Percentiles rank a stretch among this genome's conserved stretches.
phyloP scores from a whole-genome alignment of 495 filamentous ascomycete genomes.

The Talaromyces ruber region DNA sequence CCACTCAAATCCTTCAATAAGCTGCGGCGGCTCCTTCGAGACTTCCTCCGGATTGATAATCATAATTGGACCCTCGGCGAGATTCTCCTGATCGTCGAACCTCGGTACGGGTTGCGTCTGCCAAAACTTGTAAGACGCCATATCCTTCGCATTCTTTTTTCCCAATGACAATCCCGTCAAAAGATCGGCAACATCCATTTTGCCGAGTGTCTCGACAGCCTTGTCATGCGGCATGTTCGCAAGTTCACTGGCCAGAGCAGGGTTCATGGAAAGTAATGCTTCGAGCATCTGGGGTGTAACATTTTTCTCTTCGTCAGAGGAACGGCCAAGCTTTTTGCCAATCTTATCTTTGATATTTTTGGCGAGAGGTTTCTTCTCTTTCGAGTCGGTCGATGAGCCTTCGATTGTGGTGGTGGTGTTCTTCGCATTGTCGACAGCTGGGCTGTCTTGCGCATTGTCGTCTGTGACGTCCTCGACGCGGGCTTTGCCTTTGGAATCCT shows the following conservation, averaged over 20 bases:
- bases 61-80: slow-evolving; percentile 55
- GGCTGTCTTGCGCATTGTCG: background rate
- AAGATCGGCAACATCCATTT: slow-evolving; percentile 67
- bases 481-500: slow-evolving; percentile 33
- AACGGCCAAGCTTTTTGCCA: slow-evolving; percentile 5
- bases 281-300: slow-evolving; percentile 35
- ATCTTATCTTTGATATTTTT: slow-evolving; percentile 17
- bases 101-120: slow-evolving; percentile 89
- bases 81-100: slow-evolving; percentile 49
- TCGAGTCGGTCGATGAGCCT: background rate
- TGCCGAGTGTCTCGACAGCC: slow-evolving; percentile 55
- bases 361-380: slow-evolving; percentile 18
- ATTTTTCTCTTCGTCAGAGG: slow-evolving; percentile 25
- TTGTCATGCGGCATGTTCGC: slow-evolving; percentile 34
- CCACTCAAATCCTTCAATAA: slow-evolving; percentile 84
- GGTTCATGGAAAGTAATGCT: slow-evolving; percentile 38
- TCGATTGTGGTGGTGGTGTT: slow-evolving; percentile 8
- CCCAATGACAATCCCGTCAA: slow-evolving; percentile 67
- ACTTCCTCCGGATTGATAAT: slow-evolving; percentile 68
- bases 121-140: slow-evolving; percentile 98
- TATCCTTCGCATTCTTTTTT: slow-evolving; percentile 88
- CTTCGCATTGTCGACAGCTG: background rate
- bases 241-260: slow-evolving; percentile 40
- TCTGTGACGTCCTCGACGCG: slow-evolving; percentile 13
- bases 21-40: slow-evolving; percentile 53